Evolutionary conservation across 139 green algal species (phyloP), one percentile per base, ranked within the genome.

Genomic region (Chlorella ohadii): DNA sequence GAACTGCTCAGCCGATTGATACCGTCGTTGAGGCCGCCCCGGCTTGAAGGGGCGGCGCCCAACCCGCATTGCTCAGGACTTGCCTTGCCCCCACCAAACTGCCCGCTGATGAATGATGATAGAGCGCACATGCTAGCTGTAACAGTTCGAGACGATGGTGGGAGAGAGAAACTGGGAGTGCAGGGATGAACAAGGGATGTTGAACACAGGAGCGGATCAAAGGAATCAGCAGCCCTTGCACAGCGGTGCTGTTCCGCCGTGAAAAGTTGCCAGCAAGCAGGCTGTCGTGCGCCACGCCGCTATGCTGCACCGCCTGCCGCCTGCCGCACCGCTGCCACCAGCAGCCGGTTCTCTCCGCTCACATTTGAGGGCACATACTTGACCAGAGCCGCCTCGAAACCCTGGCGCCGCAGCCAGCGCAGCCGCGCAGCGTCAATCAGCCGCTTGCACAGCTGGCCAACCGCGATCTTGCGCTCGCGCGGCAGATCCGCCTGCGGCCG

Each of bases 371-470:
- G 65, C 31, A 91, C 66, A 76, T 95, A 95, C 47, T 79, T 34
- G 72, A 93, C 86, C 22, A 87, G 68, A 22, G 59, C 28, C 28
- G 84, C 79, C 64, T 78, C 34, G 25, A 86, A 90, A 11, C 71
- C 57, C 39, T 79, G 66, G 47, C 83, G 31, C 13, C 39, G 80
- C 73, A 95, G 84, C 91, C 90, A 97, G 16, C 63, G 70, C 81
- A 90, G 51, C n/a, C 94, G 84, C 3, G 87, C 93, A 12, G 56
- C 61, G 79, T 97, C 94, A 27, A 97, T 92, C 28, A 97, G 82
- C 66, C 79, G 64, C 85, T 97, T 97, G 88, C 91, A 95, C 65
- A 85, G 86, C 36, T 57, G 61, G 0, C 94, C 94, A 6, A 97
- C 59, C 0, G 57, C 84, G 36, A 94, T 91, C 16, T 72, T 71